Conservation (phyloP, 169 alveolate genomes). For the Toxoplasma gondii region DNA sequence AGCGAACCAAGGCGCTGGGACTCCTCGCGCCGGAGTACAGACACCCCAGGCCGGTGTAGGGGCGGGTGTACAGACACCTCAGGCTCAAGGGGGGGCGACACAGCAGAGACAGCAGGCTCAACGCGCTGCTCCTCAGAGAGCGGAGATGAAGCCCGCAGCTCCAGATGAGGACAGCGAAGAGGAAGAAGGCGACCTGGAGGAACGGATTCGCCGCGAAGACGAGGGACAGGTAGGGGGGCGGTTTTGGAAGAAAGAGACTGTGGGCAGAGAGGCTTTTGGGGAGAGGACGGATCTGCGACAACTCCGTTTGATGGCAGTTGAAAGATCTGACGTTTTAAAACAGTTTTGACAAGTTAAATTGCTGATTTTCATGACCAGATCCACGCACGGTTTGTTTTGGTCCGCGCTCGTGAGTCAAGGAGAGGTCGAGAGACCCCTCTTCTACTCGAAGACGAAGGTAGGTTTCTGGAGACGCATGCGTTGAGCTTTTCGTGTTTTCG, state of each 20-base stretch:
- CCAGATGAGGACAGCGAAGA: conserved; percentile 30
- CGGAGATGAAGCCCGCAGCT: neutral
- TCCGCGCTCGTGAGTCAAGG: too few relatives aligned
- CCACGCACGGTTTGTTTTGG: too few relatives aligned
- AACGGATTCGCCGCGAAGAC: neutral
- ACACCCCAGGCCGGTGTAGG: neutral
- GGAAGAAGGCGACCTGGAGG: neutral
- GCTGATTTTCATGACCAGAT: too few relatives aligned
- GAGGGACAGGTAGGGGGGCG: conserved; percentile 23
- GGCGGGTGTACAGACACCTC: neutral
- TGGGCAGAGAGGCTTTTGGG: neutral
- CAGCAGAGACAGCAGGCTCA: neutral
- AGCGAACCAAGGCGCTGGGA: neutral
- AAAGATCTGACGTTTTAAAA: too few relatives aligned
- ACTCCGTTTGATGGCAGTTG: too few relatives aligned
- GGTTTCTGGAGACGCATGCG: neutral
- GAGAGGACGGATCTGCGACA: neutral
- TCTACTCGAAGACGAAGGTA: neutral
- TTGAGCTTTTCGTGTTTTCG: neutral
- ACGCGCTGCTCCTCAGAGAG: neutral
- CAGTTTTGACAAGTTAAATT: too few relatives aligned
- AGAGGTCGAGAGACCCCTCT: too few relatives aligned
- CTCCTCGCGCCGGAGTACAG: neutral
- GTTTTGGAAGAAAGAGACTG: neutral
- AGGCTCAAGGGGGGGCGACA: neutral